A percentile compares a stretch with the other conserved stretches of the same genome.
These are phyloP conservation scores for Hypoxylon fragiforme DNA, from an alignment of 495 filamentous ascomycete genomes.

Conservation along the genomic window DNA sequence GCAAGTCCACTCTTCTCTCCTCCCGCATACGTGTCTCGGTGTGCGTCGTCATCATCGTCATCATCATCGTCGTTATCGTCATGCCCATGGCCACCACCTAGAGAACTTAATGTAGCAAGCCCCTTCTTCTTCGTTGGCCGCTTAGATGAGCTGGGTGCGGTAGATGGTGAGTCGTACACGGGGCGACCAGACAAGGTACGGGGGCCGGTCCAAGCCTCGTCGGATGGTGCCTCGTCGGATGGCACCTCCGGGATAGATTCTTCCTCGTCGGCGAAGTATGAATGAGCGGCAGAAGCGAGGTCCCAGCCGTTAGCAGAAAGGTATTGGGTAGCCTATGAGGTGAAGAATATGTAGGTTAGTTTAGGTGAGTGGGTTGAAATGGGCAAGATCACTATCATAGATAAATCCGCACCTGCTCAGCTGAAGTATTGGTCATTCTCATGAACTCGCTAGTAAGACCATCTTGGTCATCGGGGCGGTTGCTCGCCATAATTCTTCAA, in stretches of 20 bases:
- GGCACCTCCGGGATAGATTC: conserved; percentile 48
- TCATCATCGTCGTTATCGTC: conserved; percentile 61
- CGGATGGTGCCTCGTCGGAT: conserved; percentile 38
- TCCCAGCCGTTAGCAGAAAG: conserved; percentile 72
- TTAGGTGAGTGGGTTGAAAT: background rate
- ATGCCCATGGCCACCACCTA: conserved; percentile 47
- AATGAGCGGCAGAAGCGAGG: conserved; percentile 64
- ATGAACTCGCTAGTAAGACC: conserved; percentile 73
- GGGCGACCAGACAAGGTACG: conserved; percentile 60
- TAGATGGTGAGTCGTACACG: conserved; percentile 48
- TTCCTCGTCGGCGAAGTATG: conserved; percentile 72
- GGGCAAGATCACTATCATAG: background rate
- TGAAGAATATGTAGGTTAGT: background rate
- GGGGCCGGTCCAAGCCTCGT: conserved; percentile 53
- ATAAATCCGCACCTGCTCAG: conserved; percentile 62
- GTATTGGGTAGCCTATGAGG: conserved; percentile 70
- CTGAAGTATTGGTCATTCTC: conserved; percentile 65
- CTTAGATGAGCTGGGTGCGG: conserved; percentile 44
- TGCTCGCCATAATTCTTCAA: conserved; percentile 47
- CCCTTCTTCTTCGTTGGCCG: conserved; percentile 53
- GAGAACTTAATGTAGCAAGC: conserved; percentile 60
- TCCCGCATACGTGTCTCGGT: conserved; percentile 87
- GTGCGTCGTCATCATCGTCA: conserved; percentile 61
- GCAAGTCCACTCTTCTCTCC: conserved; percentile 96
- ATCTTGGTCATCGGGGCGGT: conserved; percentile 60